Percentiles rank a stretch among this genome's conserved stretches.
These are phyloP conservation scores for Medicago arabica DNA, from an alignment of 306 rosid genomes.

Conservation along the genomic window DNA sequence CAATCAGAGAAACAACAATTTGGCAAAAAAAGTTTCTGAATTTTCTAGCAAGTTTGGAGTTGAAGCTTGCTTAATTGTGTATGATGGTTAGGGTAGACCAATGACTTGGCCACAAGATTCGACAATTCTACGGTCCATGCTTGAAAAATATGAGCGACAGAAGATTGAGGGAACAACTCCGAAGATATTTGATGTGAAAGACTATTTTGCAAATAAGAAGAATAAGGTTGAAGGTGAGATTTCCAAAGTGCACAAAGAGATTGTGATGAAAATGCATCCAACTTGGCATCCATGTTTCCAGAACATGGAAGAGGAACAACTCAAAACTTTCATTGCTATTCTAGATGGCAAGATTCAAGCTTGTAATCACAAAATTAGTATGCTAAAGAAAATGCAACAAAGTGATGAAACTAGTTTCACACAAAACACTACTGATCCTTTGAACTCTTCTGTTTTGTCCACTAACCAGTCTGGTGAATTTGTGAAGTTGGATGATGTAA, in stretches of 20 bases:
- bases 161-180: background rate
- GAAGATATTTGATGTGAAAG: background rate
- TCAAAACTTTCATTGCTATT: background rate
- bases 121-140: background rate
- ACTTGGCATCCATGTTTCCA: constrained; percentile 29
- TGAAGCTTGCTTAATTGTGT: constrained; percentile 6
- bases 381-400: constrained; percentile 22
- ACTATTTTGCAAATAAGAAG: constrained; percentile 31
- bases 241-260: background rate
- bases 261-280: constrained; percentile 31
- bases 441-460: no score
- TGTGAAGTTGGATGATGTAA: no score
- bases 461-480: no score
- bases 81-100: background rate
- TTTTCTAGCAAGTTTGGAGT: background rate
- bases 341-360: constrained; percentile 36
- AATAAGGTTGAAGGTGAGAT: constrained; percentile 14
- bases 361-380: background rate
- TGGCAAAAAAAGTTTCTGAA: constrained; percentile 7
- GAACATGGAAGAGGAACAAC: background rate
- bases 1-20: constrained; percentile 21
- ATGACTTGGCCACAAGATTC: background rate
- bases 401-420: background rate
- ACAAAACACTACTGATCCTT: no score
- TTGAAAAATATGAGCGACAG: background rate